Base-by-base conservation (phyloP, 225 moss, liverwort and hornwort genomes). In the Sphagnum tenellum region DNA sequence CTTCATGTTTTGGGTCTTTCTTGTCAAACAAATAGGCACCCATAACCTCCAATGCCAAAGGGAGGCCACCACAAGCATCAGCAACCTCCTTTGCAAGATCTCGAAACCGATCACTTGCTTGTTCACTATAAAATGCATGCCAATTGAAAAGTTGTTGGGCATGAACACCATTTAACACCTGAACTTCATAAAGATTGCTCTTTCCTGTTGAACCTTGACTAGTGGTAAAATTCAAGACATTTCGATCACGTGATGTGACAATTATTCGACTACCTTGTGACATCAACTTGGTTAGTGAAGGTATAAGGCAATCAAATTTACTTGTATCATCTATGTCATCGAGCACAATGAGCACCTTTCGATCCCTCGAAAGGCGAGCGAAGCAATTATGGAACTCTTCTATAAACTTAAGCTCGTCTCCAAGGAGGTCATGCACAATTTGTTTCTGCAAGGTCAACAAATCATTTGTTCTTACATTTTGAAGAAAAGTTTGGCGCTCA, bases 241-340 rank as follows among this genome's bases (percentile, higher is more conserved):
- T 29, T 29, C 1, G 29, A 66, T 79, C 66, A 2, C 69, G 71
- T 2, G 75, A 72, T 12, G 75, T 65, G 2, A 79, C 66, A 60
- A 79, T 79, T 9, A 74, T 69, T 0, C 75, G 72, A 60, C 79
- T 79, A 10, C 69, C 79, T 3, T 75, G 75, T 6, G 71, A 74
- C 6, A 79, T 69, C 45, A 72, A 70, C 63, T 79, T 72, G 7
- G 64, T 71, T n/a, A 72, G 75, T 29, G 29, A 29, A 29, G 29
- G 29, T 72, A 79, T 75, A 59, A 79, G 61, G n/a, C 72, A 74
- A 3, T 79, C 79, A 59, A 79, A 69, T 48, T 79, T 71, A 46
- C 60, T 64, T 46, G 61, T 57, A 46, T 79, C 75, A 45, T 79
- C 75, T 4, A 56, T 72, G 12, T 75, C 79, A 47, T 79, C 79